These are phyloP conservation scores for Salix exigua DNA, from an alignment of 345 rosid genomes.

Conservation along the genomic window DNA sequence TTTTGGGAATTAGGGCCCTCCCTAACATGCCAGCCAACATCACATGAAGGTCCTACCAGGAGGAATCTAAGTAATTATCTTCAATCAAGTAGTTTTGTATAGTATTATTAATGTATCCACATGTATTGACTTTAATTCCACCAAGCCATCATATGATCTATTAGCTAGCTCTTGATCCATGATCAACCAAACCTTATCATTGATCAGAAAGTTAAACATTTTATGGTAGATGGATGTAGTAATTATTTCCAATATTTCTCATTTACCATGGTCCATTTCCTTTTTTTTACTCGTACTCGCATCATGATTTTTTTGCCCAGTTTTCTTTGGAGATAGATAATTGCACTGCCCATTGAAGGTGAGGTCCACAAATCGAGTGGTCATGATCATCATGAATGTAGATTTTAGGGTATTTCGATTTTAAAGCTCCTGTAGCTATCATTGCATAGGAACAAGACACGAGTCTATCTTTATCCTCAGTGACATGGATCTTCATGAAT, in stretches of 20 bases:
- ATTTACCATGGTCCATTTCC: not conserved
- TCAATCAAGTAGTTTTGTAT: constrained; percentile 7
- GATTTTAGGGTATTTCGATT: not conserved
- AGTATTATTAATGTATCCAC: constrained; percentile 6
- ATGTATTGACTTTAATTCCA: constrained; percentile 23
- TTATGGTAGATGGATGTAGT: not conserved
- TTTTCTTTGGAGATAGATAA: constrained; percentile 10
- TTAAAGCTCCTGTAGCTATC: constrained; percentile 1
- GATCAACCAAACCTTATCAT: constrained; percentile 16
- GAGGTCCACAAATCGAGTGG: constrained; percentile 17
- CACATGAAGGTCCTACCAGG: constrained; percentile 20
- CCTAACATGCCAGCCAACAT: constrained; percentile 20
- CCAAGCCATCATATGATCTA: not conserved
- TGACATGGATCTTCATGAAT: not conserved
- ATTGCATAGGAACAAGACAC: not conserved
- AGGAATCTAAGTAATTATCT: constrained; percentile 26
- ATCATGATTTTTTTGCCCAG: not conserved
- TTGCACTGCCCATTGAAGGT: not conserved
- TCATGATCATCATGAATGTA: not conserved
- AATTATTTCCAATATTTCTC: not conserved
- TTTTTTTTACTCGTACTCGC: not conserved
- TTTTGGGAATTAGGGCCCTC: not conserved
- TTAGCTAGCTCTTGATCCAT: not conserved
- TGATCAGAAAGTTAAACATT: not conserved
- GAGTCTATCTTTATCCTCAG: not conserved